Evolutionary conservation across 1,284 basidiomycete species (phyloP).

Genomic region (Testicularia cyperi): DNA sequence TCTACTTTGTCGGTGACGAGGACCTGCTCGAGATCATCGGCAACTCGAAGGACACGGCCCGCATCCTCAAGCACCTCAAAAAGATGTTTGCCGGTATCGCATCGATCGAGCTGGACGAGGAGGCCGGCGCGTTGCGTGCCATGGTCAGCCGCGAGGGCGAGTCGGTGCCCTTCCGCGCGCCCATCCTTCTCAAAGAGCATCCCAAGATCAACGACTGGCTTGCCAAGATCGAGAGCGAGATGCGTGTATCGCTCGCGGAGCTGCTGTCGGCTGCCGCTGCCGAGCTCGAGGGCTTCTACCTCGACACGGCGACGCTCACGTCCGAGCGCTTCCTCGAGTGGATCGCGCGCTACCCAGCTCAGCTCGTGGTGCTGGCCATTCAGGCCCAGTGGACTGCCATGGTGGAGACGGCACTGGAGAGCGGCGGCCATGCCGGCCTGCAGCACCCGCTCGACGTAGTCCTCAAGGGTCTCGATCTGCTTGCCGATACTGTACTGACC

Average conservation of each 20-base stretch:
- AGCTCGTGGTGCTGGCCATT: slow-evolving; percentile 88
- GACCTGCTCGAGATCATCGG: slow-evolving; percentile 98
- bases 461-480: slow-evolving; percentile 80
- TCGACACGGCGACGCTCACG: slow-evolving; percentile 62
- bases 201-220: slow-evolving; percentile 99
- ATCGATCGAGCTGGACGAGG: slow-evolving; percentile 76
- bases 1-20: slow-evolving; percentile 99
- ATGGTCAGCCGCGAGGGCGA: slow-evolving; percentile 75
- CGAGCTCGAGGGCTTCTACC: slow-evolving; percentile 79
- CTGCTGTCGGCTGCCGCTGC: slow-evolving; percentile 76
- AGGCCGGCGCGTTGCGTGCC: slow-evolving; percentile 60
- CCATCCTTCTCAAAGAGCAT: slow-evolving; percentile 85
- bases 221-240: slow-evolving; percentile 84
- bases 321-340: slow-evolving; percentile 77
- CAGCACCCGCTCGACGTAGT: slow-evolving; percentile 75
- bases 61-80: slow-evolving; percentile 97
- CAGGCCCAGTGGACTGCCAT: slow-evolving; percentile 91
- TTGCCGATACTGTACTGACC: slow-evolving; percentile 90
- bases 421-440: slow-evolving; percentile 65
- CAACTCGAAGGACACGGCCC: slow-evolving; percentile 95
- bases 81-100: slow-evolving; percentile 99
- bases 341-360: slow-evolving; percentile 91
- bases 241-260: slow-evolving; percentile 86
- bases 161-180: slow-evolving; percentile 78
- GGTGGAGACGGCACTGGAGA: slow-evolving; percentile 74